These are phyloP conservation scores for Ophiosphaerella korrae DNA, from an alignment of 2,329 filamentous ascomycete genomes.

Conservation along the genomic window DNA sequence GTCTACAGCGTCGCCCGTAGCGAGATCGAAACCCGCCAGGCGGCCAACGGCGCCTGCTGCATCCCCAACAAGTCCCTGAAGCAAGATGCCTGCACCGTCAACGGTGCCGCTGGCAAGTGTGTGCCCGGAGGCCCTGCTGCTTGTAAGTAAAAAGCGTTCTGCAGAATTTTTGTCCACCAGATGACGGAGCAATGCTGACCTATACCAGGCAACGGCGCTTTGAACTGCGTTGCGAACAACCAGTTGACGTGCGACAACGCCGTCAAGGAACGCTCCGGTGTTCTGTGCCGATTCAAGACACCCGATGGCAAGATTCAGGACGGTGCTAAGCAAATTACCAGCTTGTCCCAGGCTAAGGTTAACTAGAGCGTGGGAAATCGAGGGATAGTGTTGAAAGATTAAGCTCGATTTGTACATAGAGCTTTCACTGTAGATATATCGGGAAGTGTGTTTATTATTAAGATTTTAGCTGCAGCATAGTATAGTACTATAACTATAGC, in stretches of 20 bases:
- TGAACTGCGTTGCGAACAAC: slow-evolving; percentile 25
- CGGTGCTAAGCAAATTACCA: slow-evolving; percentile 14
- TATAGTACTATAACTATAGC: too few relatives aligned
- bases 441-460: too few relatives aligned
- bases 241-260: slow-evolving; percentile 20
- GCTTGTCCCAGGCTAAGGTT: slow-evolving; percentile 16
- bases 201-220: slow-evolving; percentile 14
- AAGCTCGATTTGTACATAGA: too few relatives aligned
- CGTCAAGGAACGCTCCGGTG: slow-evolving; percentile 17
- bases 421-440: too few relatives aligned
- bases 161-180: neutral
- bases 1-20: slow-evolving; percentile 15
- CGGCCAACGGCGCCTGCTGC: slow-evolving; percentile 22
- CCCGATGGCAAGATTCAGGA: slow-evolving; percentile 17
- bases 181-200: neutral
- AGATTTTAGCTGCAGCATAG: too few relatives aligned
- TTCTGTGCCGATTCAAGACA: slow-evolving; percentile 19
- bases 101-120: slow-evolving; percentile 20
- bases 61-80: slow-evolving; percentile 15
- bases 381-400: too few relatives aligned
- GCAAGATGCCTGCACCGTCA: slow-evolving; percentile 20
- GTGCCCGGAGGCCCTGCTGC: slow-evolving; percentile 21
- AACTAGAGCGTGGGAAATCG: slow-evolving; percentile 4
- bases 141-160: slow-evolving; percentile 10
- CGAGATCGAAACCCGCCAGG: slow-evolving; percentile 15